phyloP scores from a whole-genome alignment of 139 green algal genomes.

The Klebsormidium nitens region DNA sequence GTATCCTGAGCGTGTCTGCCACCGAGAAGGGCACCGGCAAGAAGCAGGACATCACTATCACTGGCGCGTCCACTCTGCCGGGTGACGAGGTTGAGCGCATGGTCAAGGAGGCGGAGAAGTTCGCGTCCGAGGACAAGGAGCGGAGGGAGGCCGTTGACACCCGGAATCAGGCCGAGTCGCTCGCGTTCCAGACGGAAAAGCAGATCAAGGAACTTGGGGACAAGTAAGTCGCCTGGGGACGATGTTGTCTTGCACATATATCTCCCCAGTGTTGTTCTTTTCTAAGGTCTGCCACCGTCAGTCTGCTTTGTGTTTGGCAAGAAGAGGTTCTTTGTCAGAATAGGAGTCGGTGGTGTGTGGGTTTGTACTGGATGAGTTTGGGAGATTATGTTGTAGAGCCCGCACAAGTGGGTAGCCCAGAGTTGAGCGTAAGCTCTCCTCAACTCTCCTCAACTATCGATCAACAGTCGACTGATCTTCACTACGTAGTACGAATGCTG shows the following conservation, averaged over 20 bases:
- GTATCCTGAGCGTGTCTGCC: constrained; percentile 89
- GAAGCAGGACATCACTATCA: constrained; percentile 98
- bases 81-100: constrained; percentile 80
- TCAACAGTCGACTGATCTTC: too few relatives aligned
- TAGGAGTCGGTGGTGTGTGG: too few relatives aligned
- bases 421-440: too few relatives aligned
- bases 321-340: too few relatives aligned
- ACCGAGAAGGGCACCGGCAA: constrained; percentile 91
- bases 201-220: constrained; percentile 95
- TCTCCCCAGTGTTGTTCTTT: too few relatives aligned
- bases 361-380: too few relatives aligned
- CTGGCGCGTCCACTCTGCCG: constrained; percentile 69
- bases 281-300: too few relatives aligned
- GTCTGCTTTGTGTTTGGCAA: too few relatives aligned
- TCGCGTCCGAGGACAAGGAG: constrained; percentile 86
- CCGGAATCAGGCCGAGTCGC: constrained; percentile 78
- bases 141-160: constrained; percentile 86
- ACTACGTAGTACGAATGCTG: too few relatives aligned
- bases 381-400: too few relatives aligned
- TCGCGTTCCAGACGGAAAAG: constrained; percentile 81
- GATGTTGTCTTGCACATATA: not conserved
- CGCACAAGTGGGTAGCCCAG: too few relatives aligned
- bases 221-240: constrained; percentile 69
- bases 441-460: too few relatives aligned
- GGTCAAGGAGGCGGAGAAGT: constrained; percentile 92